Percentiles rank a stretch among this genome's conserved stretches.
Evolutionary conservation across 495 filamentous ascomycete species (phyloP).

Genomic region (Penicillium soppii): DNA sequence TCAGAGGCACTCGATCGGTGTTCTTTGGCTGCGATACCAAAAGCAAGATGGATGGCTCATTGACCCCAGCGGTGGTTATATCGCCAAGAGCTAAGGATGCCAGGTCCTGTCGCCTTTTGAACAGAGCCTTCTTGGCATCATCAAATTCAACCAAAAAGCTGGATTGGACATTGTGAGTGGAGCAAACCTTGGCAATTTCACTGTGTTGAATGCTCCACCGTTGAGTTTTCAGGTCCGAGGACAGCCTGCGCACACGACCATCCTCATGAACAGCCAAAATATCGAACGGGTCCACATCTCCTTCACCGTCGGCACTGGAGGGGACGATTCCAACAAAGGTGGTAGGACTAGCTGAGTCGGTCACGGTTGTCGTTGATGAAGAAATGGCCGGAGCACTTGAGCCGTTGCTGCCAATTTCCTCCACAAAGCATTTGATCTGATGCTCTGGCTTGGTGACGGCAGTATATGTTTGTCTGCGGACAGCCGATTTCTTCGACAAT

Average conservation of each 20-base stretch:
- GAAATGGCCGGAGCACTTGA: slow-evolving; percentile 39
- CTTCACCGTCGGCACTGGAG: slow-evolving; percentile 19
- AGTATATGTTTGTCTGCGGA: slow-evolving; percentile 71
- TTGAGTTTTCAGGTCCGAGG: slow-evolving; percentile 40
- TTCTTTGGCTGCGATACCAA: slow-evolving; percentile 40
- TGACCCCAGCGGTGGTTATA: slow-evolving; percentile 20
- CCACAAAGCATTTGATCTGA: slow-evolving; percentile 54
- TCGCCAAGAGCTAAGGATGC: slow-evolving; percentile 39
- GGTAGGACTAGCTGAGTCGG: slow-evolving; percentile 42
- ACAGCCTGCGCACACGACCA: slow-evolving; percentile 41
- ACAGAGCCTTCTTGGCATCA: slow-evolving; percentile 42
- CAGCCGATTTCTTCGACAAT: slow-evolving; percentile 45
- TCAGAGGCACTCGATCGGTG: slow-evolving; percentile 25
- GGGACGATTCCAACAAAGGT: slow-evolving; percentile 43
- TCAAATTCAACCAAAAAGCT: slow-evolving; percentile 48
- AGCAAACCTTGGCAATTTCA: slow-evolving; percentile 33
- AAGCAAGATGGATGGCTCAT: slow-evolving; percentile 41
- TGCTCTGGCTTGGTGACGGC: slow-evolving; percentile 41
- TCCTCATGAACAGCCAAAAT: slow-evolving; percentile 49
- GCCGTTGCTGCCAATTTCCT: slow-evolving; percentile 41
- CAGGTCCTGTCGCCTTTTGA: slow-evolving; percentile 46
- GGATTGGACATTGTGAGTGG: slow-evolving; percentile 32
- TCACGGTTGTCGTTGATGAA: slow-evolving; percentile 39
- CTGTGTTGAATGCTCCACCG: slow-evolving; percentile 44
- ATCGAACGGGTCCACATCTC: slow-evolving; percentile 33